phyloP scores from a whole-genome alignment of 805 yeast species.

The Yamadazyma laniorum region DNA sequence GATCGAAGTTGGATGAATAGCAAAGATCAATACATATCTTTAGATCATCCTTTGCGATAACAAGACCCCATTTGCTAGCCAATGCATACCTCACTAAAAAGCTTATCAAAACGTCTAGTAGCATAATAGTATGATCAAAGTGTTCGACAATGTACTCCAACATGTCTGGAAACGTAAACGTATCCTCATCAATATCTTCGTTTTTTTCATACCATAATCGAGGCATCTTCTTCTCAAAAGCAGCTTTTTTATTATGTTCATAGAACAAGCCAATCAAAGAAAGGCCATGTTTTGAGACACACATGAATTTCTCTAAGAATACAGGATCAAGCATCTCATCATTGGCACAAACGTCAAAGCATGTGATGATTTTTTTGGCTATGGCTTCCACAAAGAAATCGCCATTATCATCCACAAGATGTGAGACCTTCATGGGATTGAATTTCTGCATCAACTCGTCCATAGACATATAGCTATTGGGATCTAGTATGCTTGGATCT shows the following conservation, averaged over 20 bases:
- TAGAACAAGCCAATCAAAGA: background rate
- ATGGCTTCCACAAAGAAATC: background rate
- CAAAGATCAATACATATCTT: constrained; percentile 1
- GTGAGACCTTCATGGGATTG: background rate
- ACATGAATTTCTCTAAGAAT: background rate
- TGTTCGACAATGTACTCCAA: background rate
- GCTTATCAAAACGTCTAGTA: constrained; percentile 1
- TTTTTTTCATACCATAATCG: background rate
- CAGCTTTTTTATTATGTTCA: background rate
- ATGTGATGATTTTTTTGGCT: background rate
- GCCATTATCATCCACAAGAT: background rate
- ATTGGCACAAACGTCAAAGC: background rate
- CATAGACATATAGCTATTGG: background rate
- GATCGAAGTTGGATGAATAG: constrained; percentile 3
- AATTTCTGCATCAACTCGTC: background rate
- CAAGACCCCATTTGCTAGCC: constrained; percentile 1
- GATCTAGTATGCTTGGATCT: background rate
- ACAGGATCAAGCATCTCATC: background rate
- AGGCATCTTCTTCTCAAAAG: background rate
- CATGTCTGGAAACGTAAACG: background rate
- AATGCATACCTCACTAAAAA: background rate
- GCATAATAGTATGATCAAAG: constrained; percentile 1
- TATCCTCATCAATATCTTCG: background rate
- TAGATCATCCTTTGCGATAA: background rate
- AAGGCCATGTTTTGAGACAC: background rate